Evolutionary conservation across 768 basidiomycete species (phyloP).

Genomic region (Psilocybe sp.): DNA sequence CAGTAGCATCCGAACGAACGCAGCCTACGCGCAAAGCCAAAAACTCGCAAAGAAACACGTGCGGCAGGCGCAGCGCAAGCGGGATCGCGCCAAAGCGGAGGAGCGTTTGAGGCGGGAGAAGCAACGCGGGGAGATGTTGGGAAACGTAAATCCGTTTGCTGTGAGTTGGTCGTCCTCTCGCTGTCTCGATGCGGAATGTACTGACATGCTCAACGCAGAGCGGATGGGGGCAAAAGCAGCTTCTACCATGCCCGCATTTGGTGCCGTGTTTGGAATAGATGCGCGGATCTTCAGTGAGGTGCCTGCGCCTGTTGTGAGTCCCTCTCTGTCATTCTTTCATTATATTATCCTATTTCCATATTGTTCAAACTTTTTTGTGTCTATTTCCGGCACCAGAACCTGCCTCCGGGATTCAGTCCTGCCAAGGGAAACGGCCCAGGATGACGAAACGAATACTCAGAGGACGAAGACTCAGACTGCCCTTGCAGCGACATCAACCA

Average conservation of each 20-base stretch:
- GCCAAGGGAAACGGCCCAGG: slow-evolving; percentile 20
- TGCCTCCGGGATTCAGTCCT: slow-evolving; percentile 6
- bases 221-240: slow-evolving; percentile 14
- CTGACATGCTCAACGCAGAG: no score
- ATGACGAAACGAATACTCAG: slow-evolving; percentile 31
- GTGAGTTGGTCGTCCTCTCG: no score
- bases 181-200: no score
- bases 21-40: slow-evolving; percentile 71
- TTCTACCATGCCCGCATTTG: slow-evolving; percentile 28
- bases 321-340: no score
- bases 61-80: slow-evolving; percentile 35
- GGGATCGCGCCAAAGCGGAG: slow-evolving; percentile 33
- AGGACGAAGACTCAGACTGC: slow-evolving; percentile 55
- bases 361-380: no score
- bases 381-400: no score
- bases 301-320: no score
- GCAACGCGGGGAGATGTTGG: slow-evolving; percentile 11
- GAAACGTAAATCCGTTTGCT: slow-evolving; percentile 19
- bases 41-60: slow-evolving; percentile 58
- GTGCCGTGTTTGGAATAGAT: no score
- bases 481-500: slow-evolving; percentile 49
- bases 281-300: slow-evolving; percentile 64
- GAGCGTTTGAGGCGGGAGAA: slow-evolving; percentile 15
- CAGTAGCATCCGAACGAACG: slow-evolving; percentile 72
- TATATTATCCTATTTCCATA: no score